Conservation (phyloP, 1,284 basidiomycete genomes). For the Phylloporus sp. region DNA sequence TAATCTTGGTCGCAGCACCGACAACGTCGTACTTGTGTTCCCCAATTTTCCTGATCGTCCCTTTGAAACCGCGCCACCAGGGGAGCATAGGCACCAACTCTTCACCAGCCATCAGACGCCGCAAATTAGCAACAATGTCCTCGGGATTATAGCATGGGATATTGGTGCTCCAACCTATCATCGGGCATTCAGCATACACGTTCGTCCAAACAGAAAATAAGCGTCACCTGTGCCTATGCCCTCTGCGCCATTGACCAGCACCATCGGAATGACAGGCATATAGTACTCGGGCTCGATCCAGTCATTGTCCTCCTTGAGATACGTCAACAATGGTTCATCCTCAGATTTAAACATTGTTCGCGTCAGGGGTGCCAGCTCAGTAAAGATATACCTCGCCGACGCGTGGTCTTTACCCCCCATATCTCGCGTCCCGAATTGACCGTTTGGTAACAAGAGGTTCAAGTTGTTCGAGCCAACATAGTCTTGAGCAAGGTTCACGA, state of each 20-base stretch:
- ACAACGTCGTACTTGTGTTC: conserved; percentile 90
- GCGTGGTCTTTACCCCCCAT: conserved; percentile 96
- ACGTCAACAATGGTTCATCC: conserved; percentile 88
- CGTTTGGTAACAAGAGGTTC: conserved; percentile 89
- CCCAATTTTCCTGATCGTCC: conserved; percentile 81
- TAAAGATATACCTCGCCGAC: conserved; percentile 96
- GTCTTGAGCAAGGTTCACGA: conserved; percentile 93
- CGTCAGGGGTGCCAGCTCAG: conserved; percentile 81
- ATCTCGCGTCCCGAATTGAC: conserved; percentile 96
- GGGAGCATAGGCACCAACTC: conserved; percentile 88
- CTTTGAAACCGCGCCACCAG: conserved; percentile 98
- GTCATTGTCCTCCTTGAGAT: conserved; percentile 89
- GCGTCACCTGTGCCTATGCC: conserved; percentile 92
- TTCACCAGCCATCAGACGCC: conserved; percentile 87
- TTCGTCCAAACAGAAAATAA: conserved; percentile 4
- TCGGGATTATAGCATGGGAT: conserved; percentile 94
- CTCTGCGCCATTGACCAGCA: conserved; percentile 94
- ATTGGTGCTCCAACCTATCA: conserved; percentile 92
- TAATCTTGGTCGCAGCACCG: conserved; percentile 80
- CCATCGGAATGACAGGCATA: conserved; percentile 88
- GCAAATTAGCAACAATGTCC: conserved; percentile 91
- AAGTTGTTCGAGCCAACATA: conserved; percentile 97
- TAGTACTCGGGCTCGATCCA: conserved; percentile 96
- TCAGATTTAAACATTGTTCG: conserved; percentile 82
- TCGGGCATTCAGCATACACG: conserved; percentile 9